These are phyloP conservation scores for Perkinsus olseni DNA, from an alignment of 169 alveolate genomes.

Conservation along the genomic window DNA sequence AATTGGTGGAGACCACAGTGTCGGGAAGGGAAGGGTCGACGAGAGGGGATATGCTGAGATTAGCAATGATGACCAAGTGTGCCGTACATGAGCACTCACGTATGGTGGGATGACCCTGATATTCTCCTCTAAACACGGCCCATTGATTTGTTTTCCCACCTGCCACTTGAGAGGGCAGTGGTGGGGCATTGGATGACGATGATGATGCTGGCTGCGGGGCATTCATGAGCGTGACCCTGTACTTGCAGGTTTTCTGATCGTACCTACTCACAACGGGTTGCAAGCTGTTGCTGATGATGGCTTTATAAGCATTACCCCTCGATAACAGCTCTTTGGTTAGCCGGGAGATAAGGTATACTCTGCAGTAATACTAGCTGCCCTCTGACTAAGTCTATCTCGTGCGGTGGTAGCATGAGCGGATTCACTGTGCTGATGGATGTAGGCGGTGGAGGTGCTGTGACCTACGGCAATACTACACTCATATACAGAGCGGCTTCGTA, in stretches of 20 bases:
- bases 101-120: background rate
- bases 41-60: background rate
- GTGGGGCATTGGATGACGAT: background rate
- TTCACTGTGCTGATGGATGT: background rate
- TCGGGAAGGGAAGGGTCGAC: background rate
- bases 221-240: background rate
- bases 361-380: background rate
- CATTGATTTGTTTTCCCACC: background rate
- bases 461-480: background rate
- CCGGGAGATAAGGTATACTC: background rate
- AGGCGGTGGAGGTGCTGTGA: no score
- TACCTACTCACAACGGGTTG: background rate
- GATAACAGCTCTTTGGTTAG: background rate
- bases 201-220: background rate
- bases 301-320: background rate
- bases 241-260: background rate
- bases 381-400: background rate
- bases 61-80: background rate
- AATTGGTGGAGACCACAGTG: no score
- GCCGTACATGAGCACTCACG: background rate
- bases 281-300: background rate
- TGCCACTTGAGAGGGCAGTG: no score
- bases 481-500: background rate
- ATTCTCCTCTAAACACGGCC: background rate
- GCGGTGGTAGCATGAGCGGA: background rate